Base-by-base conservation (phyloP, 2,329 filamentous ascomycete genomes). In the Clarireedia monteithiana region DNA sequence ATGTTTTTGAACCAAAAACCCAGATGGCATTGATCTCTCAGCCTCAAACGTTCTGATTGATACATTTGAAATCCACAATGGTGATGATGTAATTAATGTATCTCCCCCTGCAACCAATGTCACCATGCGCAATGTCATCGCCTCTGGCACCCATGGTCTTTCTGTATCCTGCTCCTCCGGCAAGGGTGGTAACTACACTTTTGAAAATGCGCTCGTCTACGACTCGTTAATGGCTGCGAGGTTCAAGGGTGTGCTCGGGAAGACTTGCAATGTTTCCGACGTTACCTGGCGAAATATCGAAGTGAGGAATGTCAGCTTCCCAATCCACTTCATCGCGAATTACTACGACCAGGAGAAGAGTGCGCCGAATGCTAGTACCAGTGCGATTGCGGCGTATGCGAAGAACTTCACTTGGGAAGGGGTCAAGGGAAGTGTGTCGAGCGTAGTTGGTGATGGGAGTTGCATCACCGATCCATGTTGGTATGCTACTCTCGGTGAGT, bases 21-120 rank as follows among this genome's bases (percentile, higher is more conserved):
- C n/a, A 42, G 53, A 55, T 24, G 53, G 46, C 12, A 50, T 55
- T 9, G 34, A 55, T 24, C 53, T 55, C n/a, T 50, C 47, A 10
- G 47, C 10, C 9, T 34, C 46, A 15, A 55, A 50, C 23, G 53
- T 50, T 15, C 38, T 55, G 1, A 55, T 55, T 15, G 53, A 50
- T 14, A 44, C 40, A 6, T 17, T 55, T 27, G 53, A 54, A 38
- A 48, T 54, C 26, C 51, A 54, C 34, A 54, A 54, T 17, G 51
- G 51, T 14, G 51, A 54, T 12, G 51, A 48, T 15, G 24, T 49
- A n/a, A 54, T 54, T n/a, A 54, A 54, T 24, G 6, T 54, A 6
- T 49, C 34, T 1, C 51, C 51, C 5, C 51, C 51, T 1, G 15
- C 51, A 1, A n/a, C 30, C 14, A 54, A 54, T 17, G 44, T 54